Evolutionary conservation across 2,329 filamentous ascomycete species (phyloP), one percentile per base, ranked within the genome.

Genomic region (Botryosphaeria dothidea): DNA sequence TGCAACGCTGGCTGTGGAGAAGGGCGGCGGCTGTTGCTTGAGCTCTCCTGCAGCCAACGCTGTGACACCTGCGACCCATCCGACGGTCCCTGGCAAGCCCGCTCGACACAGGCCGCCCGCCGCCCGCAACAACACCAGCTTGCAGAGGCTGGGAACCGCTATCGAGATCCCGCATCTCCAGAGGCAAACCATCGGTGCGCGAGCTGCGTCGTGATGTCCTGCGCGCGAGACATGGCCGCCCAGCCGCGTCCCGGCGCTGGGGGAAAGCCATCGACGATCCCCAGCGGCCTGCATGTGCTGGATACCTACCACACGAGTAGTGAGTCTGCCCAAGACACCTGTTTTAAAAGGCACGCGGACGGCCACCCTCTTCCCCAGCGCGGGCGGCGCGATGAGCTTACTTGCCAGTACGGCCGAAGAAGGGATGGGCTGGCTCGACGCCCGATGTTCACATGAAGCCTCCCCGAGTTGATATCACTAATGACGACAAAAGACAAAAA

Each of bases 231-330:
- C 54, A 45, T 58, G 36, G 54, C 19, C 54, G 54, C n/a, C 31
- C 31, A 11, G 31, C 31, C 31, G 31, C 7, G 31, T 34, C 31
- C 31, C 31, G 31, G 31, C n/a, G n/a, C 36, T 29, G 36, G 23
- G 54, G 51, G 54, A 29, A 29, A n/a, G 36, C 56, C 56, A 46
- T 60, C 56, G 56, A 36, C 56, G 56, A 60, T 60, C 56, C 36
- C 36, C 54, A 15, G 52, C 54, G 13, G 36, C 21, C 41, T 58
- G 54, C 54, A 58, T 45, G n/a, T 58, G 27, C 52, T 43, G 36
- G 21, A 34, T 23, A 23, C 54, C 29, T 46, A 41, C 56, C 56
- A 38, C 56, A 41, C 56, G 38, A 19, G n/a, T n/a, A n/a, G n/a
- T n/a, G n/a, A n/a, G n/a, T n/a, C 38, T 43, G 38, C 54, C 54